Percentiles rank a stretch among this genome's conserved stretches.
phyloP scores from a whole-genome alignment of 2,329 filamentous ascomycete species.

The Aspergillus persii region DNA sequence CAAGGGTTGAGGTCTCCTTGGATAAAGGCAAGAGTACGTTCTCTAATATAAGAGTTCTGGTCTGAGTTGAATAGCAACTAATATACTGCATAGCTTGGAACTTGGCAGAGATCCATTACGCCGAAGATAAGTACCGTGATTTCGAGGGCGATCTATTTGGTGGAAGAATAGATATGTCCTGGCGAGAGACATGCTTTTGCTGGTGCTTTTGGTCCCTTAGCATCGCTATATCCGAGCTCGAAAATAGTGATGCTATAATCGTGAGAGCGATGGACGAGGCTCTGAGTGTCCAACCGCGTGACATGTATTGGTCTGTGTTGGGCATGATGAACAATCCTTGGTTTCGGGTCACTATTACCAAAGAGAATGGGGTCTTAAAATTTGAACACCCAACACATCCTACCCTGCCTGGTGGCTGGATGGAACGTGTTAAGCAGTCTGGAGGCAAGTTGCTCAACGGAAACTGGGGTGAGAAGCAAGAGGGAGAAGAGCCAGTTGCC shows the following conservation, averaged over 20 bases:
- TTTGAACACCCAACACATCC: slow-evolving; percentile 92
- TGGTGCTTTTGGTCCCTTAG: slow-evolving; percentile 90
- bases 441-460: slow-evolving; percentile 79
- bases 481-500: slow-evolving; percentile 45
- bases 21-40: slow-evolving; percentile 67
- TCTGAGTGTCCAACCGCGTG: slow-evolving; percentile 80
- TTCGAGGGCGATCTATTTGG: slow-evolving; percentile 66
- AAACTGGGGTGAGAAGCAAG: slow-evolving; percentile 74
- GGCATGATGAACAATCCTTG: slow-evolving; percentile 99
- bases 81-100: slow-evolving; percentile 58
- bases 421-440: slow-evolving; percentile 82
- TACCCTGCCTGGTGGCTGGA: slow-evolving; percentile 80
- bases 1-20: slow-evolving; percentile 76
- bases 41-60: not conserved
- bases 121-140: slow-evolving; percentile 78
- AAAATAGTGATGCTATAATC: slow-evolving; percentile 67
- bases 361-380: slow-evolving; percentile 61
- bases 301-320: slow-evolving; percentile 94
- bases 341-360: slow-evolving; percentile 77
- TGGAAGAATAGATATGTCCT: slow-evolving; percentile 74
- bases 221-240: slow-evolving; percentile 62
- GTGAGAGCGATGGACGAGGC: slow-evolving; percentile 87
- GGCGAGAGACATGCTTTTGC: slow-evolving; percentile 79
- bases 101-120: slow-evolving; percentile 74
- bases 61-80: not conserved